phyloP scores from a whole-genome alignment of 768 basidiomycete genomes.

The Suillus tomentosus region DNA sequence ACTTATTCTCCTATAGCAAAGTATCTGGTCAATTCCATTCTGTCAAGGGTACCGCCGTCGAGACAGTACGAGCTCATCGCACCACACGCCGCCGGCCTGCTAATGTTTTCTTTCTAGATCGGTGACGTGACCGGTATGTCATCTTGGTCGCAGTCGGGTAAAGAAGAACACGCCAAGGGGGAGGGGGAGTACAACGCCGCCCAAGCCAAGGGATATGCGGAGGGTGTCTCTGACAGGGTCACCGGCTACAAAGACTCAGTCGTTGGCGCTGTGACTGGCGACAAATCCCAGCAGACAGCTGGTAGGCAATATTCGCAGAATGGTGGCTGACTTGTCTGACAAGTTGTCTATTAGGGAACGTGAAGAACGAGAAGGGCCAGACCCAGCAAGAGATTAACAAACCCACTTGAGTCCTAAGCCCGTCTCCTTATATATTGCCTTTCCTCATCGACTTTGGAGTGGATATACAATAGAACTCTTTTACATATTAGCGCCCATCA shows the following conservation, averaged over 20 bases:
- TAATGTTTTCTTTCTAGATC: conserved; percentile 22
- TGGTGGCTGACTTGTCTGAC: not conserved
- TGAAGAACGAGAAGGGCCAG: conserved; percentile 54
- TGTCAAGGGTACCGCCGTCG: conserved; percentile 37
- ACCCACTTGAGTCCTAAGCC: conserved; percentile 10
- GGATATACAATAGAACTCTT: not conserved
- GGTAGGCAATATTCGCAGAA: conserved; percentile 34
- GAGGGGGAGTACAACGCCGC: conserved; percentile 49
- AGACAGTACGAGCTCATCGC: conserved; percentile 28
- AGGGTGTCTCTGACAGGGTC: conserved; percentile 47
- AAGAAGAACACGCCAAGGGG: conserved; percentile 51
- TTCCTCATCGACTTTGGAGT: too few relatives aligned
- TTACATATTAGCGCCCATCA: too few relatives aligned
- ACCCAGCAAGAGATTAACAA: conserved; percentile 57
- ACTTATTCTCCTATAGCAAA: conserved; percentile 30
- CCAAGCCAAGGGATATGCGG: conserved; percentile 50
- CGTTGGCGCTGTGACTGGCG: conserved; percentile 57
- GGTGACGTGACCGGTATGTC: conserved; percentile 47
- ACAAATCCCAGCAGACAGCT: conserved; percentile 49
- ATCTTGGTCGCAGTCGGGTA: conserved; percentile 46
- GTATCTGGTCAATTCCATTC: conserved; percentile 38
- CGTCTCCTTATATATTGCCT: not conserved
- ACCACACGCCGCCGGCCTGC: too few relatives aligned
- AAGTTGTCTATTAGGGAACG: conserved; percentile 44
- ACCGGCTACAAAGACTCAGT: conserved; percentile 55